Evolutionary conservation across 768 basidiomycete species (phyloP).

Genomic region (Kwoniella sp.): DNA sequence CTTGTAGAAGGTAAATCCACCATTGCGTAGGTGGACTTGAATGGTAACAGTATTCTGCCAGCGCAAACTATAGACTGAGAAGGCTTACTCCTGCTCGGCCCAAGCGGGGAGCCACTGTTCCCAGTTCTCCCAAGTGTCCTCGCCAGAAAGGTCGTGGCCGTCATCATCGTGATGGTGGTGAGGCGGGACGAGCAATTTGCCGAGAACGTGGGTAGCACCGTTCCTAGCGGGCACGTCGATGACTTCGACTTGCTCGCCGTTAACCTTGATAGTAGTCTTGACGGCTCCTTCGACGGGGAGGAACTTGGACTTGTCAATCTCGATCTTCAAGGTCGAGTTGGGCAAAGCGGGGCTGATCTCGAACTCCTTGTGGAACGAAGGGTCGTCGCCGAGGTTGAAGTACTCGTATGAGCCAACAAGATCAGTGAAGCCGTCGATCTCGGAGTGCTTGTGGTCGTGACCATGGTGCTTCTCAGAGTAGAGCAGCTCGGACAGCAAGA

Average conservation of each 20-base stretch:
- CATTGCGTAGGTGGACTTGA: no score
- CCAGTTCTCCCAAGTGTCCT: conserved; percentile 52
- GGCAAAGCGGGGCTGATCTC: conserved; percentile 43
- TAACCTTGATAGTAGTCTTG: conserved; percentile 53
- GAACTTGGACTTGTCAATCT: conserved; percentile 60
- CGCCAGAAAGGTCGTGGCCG: conserved; percentile 34
- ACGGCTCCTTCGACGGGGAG: conserved; percentile 52
- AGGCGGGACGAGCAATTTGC: conserved; percentile 50
- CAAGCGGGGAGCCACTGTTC: conserved; percentile 46
- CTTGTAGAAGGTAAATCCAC: no score
- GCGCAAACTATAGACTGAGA: neutral
- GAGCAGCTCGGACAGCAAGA: conserved; percentile 58
- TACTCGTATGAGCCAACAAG: conserved; percentile 19
- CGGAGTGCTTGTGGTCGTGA: conserved; percentile 24
- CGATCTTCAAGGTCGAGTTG: conserved; percentile 57
- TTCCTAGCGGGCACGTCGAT: conserved; percentile 63
- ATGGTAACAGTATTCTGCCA: no score
- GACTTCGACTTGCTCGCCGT: conserved; percentile 53
- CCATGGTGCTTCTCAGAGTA: conserved; percentile 33
- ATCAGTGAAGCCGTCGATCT: conserved; percentile 27
- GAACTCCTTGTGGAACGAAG: conserved; percentile 50
- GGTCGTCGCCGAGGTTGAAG: conserved; percentile 41
- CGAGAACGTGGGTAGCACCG: conserved; percentile 63
- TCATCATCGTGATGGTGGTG: conserved; percentile 52
- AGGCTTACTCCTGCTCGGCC: conserved; percentile 15